Percentiles rank a stretch among this genome's conserved stretches.
phyloP scores from a whole-genome alignment of 73 alveolate genomes.

The Effrenium voratum region DNA sequence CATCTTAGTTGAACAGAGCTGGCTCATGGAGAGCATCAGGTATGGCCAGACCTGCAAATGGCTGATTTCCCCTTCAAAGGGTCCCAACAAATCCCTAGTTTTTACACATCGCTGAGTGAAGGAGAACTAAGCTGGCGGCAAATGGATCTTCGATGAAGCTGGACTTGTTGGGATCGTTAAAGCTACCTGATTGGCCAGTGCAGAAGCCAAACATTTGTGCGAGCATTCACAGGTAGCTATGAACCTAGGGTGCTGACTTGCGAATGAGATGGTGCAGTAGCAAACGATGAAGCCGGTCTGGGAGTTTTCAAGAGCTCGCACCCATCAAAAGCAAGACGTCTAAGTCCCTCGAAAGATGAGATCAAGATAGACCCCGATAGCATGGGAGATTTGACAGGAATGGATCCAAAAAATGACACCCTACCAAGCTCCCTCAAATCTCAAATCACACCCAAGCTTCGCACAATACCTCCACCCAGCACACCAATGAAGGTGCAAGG shows the following conservation, averaged over 20 bases:
- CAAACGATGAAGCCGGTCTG: constrained; percentile 56
- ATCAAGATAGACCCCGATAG: neutral
- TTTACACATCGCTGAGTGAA: too few relatives aligned
- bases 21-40: neutral
- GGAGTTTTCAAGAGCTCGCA: neutral
- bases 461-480: constrained; percentile 19
- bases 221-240: neutral
- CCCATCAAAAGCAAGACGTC: too few relatives aligned
- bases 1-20: neutral
- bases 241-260: constrained; percentile 23
- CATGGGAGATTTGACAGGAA: neutral
- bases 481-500: constrained; percentile 81
- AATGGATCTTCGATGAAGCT: constrained; percentile 50
- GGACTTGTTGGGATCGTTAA: constrained; percentile 63
- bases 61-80: too few relatives aligned
- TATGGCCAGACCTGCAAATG: neutral
- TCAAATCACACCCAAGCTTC: neutral
- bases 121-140: neutral
- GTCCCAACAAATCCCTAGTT: too few relatives aligned
- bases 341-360: neutral
- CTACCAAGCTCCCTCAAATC: neutral
- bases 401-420: neutral
- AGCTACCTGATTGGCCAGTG: neutral
- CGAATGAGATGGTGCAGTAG: constrained; percentile 42
- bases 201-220: neutral